Evolutionary conservation across 371 early-diverging fungal species (phyloP).

Genomic region (Coemansia sp.): DNA sequence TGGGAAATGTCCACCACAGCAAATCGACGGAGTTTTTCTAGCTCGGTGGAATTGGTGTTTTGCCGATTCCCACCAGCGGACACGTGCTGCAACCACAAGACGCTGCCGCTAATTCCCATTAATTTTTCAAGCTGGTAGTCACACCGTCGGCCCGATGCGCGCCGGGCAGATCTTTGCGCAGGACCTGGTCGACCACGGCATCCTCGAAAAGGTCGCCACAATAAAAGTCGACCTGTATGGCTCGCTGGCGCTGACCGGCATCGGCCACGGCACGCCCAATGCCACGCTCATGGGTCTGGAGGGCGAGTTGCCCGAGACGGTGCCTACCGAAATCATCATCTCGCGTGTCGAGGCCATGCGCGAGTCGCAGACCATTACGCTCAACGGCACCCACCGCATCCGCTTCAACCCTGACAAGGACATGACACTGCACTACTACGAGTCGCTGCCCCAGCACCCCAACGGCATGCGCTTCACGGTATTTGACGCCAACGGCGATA

Average conservation of each 20-base stretch:
- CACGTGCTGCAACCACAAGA: neutral
- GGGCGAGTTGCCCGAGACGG: conserved; percentile 89
- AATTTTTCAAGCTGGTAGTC: conserved; percentile 53
- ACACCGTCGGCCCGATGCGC: conserved; percentile 95
- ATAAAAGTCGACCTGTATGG: conserved; percentile 92
- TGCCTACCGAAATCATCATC: conserved; percentile 79
- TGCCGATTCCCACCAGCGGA: neutral
- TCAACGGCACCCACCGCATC: conserved; percentile 78
- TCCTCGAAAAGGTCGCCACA: conserved; percentile 67
- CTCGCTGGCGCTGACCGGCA: conserved; percentile 90
- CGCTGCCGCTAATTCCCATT: neutral
- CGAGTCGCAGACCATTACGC: conserved; percentile 64
- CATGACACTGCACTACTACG: conserved; percentile 81
- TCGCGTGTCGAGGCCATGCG: conserved; percentile 74
- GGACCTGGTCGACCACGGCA: conserved; percentile 68
- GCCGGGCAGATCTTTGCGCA: conserved; percentile 92
- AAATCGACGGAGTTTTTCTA: neutral
- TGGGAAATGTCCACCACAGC: conserved; percentile 1
- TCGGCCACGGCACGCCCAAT: conserved; percentile 92
- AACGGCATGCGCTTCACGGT: conserved; percentile 94
- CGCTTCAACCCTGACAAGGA: conserved; percentile 80
- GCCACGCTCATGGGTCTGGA: conserved; percentile 90
- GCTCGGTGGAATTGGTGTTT: neutral
- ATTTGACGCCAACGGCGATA: conserved; percentile 72
- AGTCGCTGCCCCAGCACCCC: conserved; percentile 90